Evolutionary conservation across 192 early-diverging fungal genomes (phyloP), one percentile per base, ranked within the genome.

Genomic region (Coemansia reversa): DNA sequence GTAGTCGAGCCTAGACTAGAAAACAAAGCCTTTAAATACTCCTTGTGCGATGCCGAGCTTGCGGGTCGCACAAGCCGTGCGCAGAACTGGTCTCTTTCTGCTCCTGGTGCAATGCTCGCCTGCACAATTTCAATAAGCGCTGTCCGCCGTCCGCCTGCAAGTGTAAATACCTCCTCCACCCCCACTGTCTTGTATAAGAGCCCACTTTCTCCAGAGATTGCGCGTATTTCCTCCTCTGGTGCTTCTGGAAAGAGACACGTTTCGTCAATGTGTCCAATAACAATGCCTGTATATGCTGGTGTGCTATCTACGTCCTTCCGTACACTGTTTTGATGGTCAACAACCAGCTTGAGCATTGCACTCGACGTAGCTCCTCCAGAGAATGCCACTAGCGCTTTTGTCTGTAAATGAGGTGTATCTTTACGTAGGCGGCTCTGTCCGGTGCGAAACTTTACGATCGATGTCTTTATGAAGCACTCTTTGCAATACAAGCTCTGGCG

Each of bases 281-380:
- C 70, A 20, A 92, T 67, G 18, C 81, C 75, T 3, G 79, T 69
- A 67, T 91, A 91, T 16, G 83, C 70, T 22, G 82, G 77, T 25
- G 84, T 75, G 30, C 92, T 88, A 42, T 82, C 81, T 1, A 65
- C 82, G 19, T 88, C 83, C 51, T 82, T 73, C 29, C 54, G 66
- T 19, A 76, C 80, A 14, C 84, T 59, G 22, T 60, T 58, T 56
- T 86, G 85, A 66, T 88, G 91, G 19, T 86, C 85, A 20, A 73
- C 65, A 12, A 88, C 72, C 32, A 94, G 75, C 50, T 88, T 74
- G 30, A 92, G 69, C 74, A 94, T 69, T 0, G 87, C 84, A 29
- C 87, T 91, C 65, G 93, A 95, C 6, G 91, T 86, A 4, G 88
- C 70, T 0, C 95, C 95, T 29, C 94, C 95, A 3, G 95, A 97